Conservation (phyloP, 345 rosid genomes). For the Tarenaya hassleriana region DNA sequence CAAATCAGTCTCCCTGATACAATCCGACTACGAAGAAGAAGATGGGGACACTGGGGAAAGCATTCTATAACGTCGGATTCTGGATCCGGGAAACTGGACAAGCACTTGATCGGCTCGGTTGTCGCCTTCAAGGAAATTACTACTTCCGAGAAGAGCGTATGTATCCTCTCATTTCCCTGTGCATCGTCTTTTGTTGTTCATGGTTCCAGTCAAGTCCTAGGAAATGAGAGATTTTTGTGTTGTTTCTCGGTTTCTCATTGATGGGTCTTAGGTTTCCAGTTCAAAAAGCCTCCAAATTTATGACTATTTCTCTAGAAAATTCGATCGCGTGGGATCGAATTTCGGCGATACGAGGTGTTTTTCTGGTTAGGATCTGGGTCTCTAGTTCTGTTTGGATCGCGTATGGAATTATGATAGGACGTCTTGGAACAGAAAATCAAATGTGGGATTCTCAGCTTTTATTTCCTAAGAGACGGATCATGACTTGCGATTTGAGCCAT, state of each 20-base stretch:
- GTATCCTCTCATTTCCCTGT: background rate
- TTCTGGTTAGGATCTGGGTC: slow-evolving; percentile 6
- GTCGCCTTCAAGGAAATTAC: slow-evolving; percentile 78
- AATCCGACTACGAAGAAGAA: slow-evolving; percentile 9
- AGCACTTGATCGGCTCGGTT: slow-evolving; percentile 92
- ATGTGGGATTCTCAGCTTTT: slow-evolving; percentile 1
- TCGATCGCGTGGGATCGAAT: slow-evolving; percentile 1
- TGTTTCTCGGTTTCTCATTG: background rate
- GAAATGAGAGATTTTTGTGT: background rate
- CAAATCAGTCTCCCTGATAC: slow-evolving; percentile 1
- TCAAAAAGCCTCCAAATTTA: background rate
- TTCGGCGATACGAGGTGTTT: slow-evolving; percentile 4
- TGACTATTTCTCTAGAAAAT: background rate
- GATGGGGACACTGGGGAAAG: slow-evolving; percentile 75
- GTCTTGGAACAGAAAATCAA: background rate
- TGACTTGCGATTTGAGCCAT: background rate
- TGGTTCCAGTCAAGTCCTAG: background rate
- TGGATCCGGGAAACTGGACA: slow-evolving; percentile 98
- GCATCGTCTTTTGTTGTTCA: slow-evolving; percentile 2
- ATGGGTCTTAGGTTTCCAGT: background rate
- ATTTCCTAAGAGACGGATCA: background rate
- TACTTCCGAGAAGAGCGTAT: slow-evolving; percentile 60
- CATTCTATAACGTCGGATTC: slow-evolving; percentile 75
- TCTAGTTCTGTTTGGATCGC: background rate
- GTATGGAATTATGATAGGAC: slow-evolving; percentile 3